phyloP scores from a whole-genome alignment of 192 early-diverging fungal genomes.

The Irineochytrium annulatum region DNA sequence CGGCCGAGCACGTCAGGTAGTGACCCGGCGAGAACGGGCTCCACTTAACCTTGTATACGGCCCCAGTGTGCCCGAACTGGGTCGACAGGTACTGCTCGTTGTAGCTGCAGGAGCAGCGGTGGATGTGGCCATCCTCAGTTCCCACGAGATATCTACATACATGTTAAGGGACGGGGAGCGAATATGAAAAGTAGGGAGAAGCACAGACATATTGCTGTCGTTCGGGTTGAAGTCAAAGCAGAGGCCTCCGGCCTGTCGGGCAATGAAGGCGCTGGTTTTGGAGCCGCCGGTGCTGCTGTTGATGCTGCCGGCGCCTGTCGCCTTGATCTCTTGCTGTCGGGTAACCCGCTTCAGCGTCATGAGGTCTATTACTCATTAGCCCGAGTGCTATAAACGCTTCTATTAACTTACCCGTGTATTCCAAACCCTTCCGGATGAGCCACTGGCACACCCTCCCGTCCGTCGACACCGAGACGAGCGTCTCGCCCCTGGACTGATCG shows the following conservation, averaged over 20 bases:
- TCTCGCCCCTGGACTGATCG: slow-evolving; percentile 47
- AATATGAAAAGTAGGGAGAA: too few relatives aligned
- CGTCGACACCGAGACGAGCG: slow-evolving; percentile 49
- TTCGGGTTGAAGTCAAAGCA: slow-evolving; percentile 60
- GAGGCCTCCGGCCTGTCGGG: slow-evolving; percentile 52
- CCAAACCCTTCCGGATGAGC: slow-evolving; percentile 52
- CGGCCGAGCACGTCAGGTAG: slow-evolving; percentile 48
- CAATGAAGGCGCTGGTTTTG: slow-evolving; percentile 46
- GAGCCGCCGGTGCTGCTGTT: slow-evolving; percentile 7
- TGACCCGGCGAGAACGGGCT: slow-evolving; percentile 46
- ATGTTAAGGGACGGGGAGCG: too few relatives aligned
- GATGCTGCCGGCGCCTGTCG: neutral
- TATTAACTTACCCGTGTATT: slow-evolving; percentile 42
- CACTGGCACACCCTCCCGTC: slow-evolving; percentile 58
- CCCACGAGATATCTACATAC: slow-evolving; percentile 49
- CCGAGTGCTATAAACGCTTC: neutral
- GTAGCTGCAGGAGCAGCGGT: slow-evolving; percentile 57
- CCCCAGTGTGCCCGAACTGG: slow-evolving; percentile 52
- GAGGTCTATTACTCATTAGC: slow-evolving; percentile 43
- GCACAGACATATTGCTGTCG: slow-evolving; percentile 48
- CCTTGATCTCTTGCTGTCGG: slow-evolving; percentile 36
- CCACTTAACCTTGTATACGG: slow-evolving; percentile 54
- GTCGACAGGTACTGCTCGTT: slow-evolving; percentile 59
- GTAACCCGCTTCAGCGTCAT: slow-evolving; percentile 57
- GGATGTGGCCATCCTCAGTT: slow-evolving; percentile 57